Conservation (phyloP, 2,329 filamentous ascomycete genomes). For the Colletotrichum ledebouriae region DNA sequence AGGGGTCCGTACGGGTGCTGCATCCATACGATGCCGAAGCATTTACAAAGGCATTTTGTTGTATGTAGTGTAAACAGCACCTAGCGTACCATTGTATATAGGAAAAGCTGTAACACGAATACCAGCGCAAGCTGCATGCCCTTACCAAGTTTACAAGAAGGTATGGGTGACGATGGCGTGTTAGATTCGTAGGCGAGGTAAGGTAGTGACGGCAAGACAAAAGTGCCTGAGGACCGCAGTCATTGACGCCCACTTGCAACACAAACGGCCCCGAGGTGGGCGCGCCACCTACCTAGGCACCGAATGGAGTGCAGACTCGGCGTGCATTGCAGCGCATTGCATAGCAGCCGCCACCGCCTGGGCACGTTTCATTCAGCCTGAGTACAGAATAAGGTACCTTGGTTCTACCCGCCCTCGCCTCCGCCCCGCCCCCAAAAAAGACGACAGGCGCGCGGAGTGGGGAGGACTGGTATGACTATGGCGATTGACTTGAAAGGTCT, state of each 20-base stretch:
- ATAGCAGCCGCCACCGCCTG: slow-evolving; percentile 15
- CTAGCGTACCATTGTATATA: slow-evolving; percentile 35
- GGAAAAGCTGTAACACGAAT: slow-evolving; percentile 6
- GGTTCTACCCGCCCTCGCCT: too few species aligned
- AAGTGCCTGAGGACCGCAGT: slow-evolving; percentile 30
- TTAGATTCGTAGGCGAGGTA: too few species aligned
- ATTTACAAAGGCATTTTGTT: slow-evolving; percentile 25
- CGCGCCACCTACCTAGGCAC: slow-evolving; percentile 5
- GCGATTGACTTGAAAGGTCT: slow-evolving; percentile 13
- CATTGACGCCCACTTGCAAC: slow-evolving; percentile 27
- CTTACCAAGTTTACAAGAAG: neutral
- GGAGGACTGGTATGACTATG: slow-evolving; percentile 19
- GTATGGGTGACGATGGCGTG: too few species aligned
- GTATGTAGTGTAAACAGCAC: slow-evolving; percentile 26
- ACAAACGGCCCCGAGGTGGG: slow-evolving; percentile 34
- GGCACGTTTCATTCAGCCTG: slow-evolving; percentile 1
- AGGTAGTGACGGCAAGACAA: slow-evolving; percentile 18
- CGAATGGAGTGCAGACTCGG: slow-evolving; percentile 35
- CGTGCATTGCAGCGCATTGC: slow-evolving; percentile 34
- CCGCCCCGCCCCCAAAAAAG: neutral
- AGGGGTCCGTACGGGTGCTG: neutral
- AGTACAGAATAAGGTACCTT: neutral
- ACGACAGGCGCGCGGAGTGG: neutral
- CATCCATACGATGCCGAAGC: slow-evolving; percentile 2
- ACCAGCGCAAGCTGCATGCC: neutral